phyloP scores from a whole-genome alignment of 352 stramenopile species.

The Globisporangium iwayamae region DNA sequence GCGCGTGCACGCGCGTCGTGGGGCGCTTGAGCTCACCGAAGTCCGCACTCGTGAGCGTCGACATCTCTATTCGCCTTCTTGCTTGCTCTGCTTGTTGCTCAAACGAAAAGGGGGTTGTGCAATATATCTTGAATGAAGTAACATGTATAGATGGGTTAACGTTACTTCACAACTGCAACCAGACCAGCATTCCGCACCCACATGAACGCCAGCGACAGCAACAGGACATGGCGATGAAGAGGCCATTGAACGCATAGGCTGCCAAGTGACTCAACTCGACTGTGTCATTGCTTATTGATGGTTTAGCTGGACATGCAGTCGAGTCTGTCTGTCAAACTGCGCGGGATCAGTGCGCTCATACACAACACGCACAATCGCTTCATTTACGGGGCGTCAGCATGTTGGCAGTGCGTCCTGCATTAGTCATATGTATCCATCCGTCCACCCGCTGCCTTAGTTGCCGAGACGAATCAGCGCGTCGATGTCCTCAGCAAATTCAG shows the following conservation, averaged over 20 bases:
- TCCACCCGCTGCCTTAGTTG: slow-evolving; percentile 25
- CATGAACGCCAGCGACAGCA: neutral
- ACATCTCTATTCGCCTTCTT: slow-evolving; percentile 37
- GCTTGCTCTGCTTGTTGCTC: neutral
- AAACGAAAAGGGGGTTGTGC: neutral
- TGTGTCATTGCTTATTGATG: neutral
- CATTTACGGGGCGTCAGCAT: neutral
- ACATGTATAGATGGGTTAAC: neutral
- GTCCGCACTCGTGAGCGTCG: slow-evolving; percentile 78
- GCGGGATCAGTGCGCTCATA: slow-evolving; percentile 1
- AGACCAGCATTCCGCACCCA: neutral
- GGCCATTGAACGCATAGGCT: neutral
- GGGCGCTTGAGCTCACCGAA: slow-evolving; percentile 83
- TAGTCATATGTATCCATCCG: slow-evolving; percentile 23
- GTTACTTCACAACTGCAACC: slow-evolving; percentile 1
- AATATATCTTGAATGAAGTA: slow-evolving; percentile 5
- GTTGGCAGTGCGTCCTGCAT: neutral
- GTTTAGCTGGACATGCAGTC: neutral
- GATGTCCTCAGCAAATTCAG: slow-evolving; percentile 60
- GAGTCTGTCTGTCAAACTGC: neutral
- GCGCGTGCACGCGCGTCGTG: slow-evolving; percentile 77
- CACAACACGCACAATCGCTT: neutral
- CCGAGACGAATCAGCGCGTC: slow-evolving; percentile 61
- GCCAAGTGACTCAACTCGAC: neutral
- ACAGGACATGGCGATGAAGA: neutral